These are phyloP conservation scores for Agrocybe chaxingu DNA, from an alignment of 768 basidiomycete genomes.

Conservation along the genomic window DNA sequence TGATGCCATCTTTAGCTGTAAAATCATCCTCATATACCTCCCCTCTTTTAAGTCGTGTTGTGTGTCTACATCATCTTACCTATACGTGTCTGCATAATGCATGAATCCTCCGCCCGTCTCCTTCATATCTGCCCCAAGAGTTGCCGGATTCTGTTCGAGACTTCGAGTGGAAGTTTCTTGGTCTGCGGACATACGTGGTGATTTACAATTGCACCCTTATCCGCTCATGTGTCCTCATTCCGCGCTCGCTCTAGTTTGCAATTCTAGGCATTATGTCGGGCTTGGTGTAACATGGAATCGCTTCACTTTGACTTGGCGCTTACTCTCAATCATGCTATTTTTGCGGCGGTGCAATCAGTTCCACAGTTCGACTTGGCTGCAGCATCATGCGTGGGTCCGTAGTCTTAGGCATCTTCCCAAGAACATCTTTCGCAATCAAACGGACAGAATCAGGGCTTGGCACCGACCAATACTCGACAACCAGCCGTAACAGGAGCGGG, in stretches of 20 bases:
- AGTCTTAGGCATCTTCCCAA: conserved; percentile 4
- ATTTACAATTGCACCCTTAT: no score
- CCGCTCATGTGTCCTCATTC: no score
- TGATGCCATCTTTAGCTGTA: conserved; percentile 3
- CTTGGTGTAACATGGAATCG: conserved; percentile 6
- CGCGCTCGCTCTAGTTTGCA: no score
- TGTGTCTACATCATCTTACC: not conserved
- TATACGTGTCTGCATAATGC: no score
- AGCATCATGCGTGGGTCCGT: not conserved
- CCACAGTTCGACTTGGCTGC: not conserved
- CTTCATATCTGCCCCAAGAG: not conserved
- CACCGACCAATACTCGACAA: conserved; percentile 21
- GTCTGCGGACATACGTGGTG: no score
- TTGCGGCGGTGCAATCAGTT: not conserved
- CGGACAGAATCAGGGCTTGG: conserved; percentile 10
- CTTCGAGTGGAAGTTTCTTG: no score
- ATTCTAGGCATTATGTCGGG: no score
- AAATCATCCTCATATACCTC: conserved; percentile 6
- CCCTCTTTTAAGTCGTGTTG: not conserved
- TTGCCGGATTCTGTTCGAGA: not conserved
- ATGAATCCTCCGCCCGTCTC: no score
- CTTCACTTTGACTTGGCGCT: not conserved
- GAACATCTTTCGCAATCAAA: conserved; percentile 6
- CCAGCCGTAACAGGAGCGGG: conserved; percentile 20
- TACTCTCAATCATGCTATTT: not conserved